Evolutionary conservation across 768 basidiomycete genomes (phyloP), one percentile per base, ranked within the genome.

Genomic region (Leccinum truebloodii): DNA sequence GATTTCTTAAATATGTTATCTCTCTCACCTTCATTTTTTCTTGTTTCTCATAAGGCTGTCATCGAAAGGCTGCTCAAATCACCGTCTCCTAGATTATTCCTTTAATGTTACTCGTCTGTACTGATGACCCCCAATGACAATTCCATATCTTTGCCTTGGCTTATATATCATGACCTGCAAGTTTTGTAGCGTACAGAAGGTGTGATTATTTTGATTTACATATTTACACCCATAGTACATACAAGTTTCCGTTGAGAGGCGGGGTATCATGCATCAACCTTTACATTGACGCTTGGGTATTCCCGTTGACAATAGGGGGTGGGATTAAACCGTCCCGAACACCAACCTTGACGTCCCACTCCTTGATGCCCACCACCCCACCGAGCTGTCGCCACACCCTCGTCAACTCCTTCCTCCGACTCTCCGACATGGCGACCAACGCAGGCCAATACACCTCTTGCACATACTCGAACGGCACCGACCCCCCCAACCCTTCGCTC

Each of bases 381-480:
- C 94, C 94, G 18, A 89, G 76, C 55, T 76, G 73, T 52, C 78
- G 78, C 94, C 94, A 96, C 44, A 78, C 81, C 50, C 80, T 79
- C 63, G 81, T 76, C 81, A 86, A 83, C 20, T 52, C 69, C 46
- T 77, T 74, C 54, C 78, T 77, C 48, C 84, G 80, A 60, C 81
- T 78, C 9, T 81, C 78, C 62, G 84, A 83, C 67, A 87, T 72
- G 59, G 77, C 68, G 0, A 88, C 73, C 35, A 95, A 77, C 3
- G 80, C 80, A 1, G 83, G 80, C 89, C 91, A 95, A 69, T 92
- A 95, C 58, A 81, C 80, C 37, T 81, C 81, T 67, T 95, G 94
- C 1, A 81, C 79, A 69, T 93, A 95, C 59, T 82, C 81, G 64
- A 95, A 90, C 37, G 86, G 78, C 46, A 78, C 73, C 13, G 75